phyloP scores from a whole-genome alignment of 768 basidiomycete species.

The Leccinum longicurvipes region DNA sequence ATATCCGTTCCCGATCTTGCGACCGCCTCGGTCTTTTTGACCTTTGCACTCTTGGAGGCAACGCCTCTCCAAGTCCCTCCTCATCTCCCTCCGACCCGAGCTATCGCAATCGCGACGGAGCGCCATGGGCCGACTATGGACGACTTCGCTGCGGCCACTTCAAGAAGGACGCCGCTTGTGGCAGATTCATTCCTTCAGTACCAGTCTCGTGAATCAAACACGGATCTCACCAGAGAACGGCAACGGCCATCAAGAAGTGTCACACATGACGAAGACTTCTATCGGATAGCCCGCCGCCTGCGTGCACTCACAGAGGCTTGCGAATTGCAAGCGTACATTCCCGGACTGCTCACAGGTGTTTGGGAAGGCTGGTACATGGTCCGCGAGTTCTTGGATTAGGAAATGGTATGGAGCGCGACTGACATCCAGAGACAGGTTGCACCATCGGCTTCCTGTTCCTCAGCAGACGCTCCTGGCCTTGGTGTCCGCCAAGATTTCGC shows the following conservation, averaged over 20 bases:
- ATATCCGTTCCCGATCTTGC: slow-evolving; percentile 36
- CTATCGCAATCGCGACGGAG: slow-evolving; percentile 41
- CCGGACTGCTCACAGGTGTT: slow-evolving; percentile 49
- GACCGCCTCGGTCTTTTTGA: slow-evolving; percentile 49
- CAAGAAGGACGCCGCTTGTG: slow-evolving; percentile 47
- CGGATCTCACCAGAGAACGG: slow-evolving; percentile 30
- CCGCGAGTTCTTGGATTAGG: slow-evolving; percentile 23
- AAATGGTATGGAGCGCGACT: slow-evolving; percentile 11
- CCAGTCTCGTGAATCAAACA: slow-evolving; percentile 28
- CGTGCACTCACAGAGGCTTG: slow-evolving; percentile 17
- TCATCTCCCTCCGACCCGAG: slow-evolving; percentile 50
- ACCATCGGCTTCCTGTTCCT: slow-evolving; percentile 17
- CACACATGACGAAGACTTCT: slow-evolving; percentile 37
- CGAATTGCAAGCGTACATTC: slow-evolving; percentile 34
- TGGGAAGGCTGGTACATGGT: slow-evolving; percentile 67
- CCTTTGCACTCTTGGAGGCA: slow-evolving; percentile 50
- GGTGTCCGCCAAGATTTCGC: slow-evolving; percentile 33
- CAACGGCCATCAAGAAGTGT: slow-evolving; percentile 34
- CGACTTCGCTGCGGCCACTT: slow-evolving; percentile 44
- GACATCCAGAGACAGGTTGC: slow-evolving; percentile 26
- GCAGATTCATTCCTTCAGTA: slow-evolving; percentile 38
- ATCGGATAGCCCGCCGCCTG: slow-evolving; percentile 27
- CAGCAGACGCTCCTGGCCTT: slow-evolving; percentile 7
- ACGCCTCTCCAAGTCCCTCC: slow-evolving; percentile 42
- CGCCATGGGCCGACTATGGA: slow-evolving; percentile 52